These are phyloP conservation scores for Aspergillus haitiensis DNA, from an alignment of 495 filamentous ascomycete genomes.

Conservation along the genomic window DNA sequence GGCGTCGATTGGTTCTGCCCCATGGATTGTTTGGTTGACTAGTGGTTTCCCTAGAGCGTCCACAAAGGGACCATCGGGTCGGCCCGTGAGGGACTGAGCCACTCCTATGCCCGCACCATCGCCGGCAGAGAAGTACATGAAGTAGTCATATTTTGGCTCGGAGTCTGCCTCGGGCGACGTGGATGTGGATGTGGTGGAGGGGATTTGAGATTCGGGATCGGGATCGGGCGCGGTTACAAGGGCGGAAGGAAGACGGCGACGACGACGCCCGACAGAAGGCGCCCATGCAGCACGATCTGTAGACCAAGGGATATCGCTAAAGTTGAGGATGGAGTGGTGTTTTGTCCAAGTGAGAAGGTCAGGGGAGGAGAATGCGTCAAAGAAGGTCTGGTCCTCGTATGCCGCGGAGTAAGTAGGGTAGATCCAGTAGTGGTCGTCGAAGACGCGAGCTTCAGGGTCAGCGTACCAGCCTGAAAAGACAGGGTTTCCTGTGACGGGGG, in stretches of 20 bases:
- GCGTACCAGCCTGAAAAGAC: slow-evolving; percentile 49
- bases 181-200: background rate
- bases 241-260: background rate
- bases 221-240: background rate
- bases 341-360: slow-evolving; percentile 49
- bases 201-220: background rate
- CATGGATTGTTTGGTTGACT: slow-evolving; percentile 40
- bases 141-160: slow-evolving; percentile 33
- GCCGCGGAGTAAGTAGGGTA: slow-evolving; percentile 43
- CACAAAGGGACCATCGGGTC: slow-evolving; percentile 43
- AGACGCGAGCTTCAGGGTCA: slow-evolving; percentile 49
- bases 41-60: slow-evolving; percentile 46
- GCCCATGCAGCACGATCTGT: slow-evolving; percentile 46
- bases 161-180: background rate
- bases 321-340: slow-evolving; percentile 40
- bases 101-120: slow-evolving; percentile 52
- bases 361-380: slow-evolving; percentile 50
- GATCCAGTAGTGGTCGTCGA: slow-evolving; percentile 43
- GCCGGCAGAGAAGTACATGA: slow-evolving; percentile 50
- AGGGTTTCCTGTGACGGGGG: slow-evolving; percentile 33
- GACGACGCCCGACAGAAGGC: slow-evolving; percentile 37
- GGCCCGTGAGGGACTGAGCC: slow-evolving; percentile 33
- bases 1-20: slow-evolving; percentile 47
- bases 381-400: slow-evolving; percentile 45
- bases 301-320: slow-evolving; percentile 42